Conservation (phyloP, 345 rosid species). For the Camelina neglecta region DNA sequence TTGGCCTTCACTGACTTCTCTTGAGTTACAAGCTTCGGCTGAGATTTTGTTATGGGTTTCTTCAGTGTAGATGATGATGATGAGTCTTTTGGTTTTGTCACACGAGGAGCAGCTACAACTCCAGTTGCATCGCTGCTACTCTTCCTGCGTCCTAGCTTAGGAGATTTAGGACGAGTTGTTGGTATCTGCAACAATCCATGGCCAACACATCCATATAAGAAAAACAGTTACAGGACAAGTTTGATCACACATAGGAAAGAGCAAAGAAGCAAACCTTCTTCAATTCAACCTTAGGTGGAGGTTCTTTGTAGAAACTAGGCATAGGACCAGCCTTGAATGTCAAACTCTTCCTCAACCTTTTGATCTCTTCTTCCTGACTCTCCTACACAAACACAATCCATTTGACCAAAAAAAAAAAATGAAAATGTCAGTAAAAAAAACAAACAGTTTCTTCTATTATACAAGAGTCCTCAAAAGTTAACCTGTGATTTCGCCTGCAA, state of each 20-base stretch:
- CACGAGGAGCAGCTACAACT: constrained; percentile 46
- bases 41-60: constrained; percentile 54
- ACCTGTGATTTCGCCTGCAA: constrained; percentile 97
- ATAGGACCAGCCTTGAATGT: constrained; percentile 93
- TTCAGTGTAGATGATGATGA: constrained; percentile 46
- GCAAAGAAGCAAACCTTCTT: constrained; percentile 69
- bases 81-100: constrained; percentile 53
- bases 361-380: constrained; percentile 91
- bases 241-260: constrained; percentile 27
- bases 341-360: constrained; percentile 87
- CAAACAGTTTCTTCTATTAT: background rate
- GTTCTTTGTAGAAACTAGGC: constrained; percentile 97
- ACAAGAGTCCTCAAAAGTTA: constrained; percentile 4
- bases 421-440: background rate
- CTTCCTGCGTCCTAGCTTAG: constrained; percentile 93
- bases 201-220: constrained; percentile 9
- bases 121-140: constrained; percentile 51
- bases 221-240: background rate
- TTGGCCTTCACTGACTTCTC: constrained; percentile 33
- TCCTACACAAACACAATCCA: constrained; percentile 59
- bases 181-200: constrained; percentile 63
- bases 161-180: constrained; percentile 84
- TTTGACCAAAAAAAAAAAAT: constrained; percentile 4
- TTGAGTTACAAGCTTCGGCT: constrained; percentile 51
- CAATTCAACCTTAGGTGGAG: constrained; percentile 85